phyloP scores from a whole-genome alignment of 2,329 filamentous ascomycete genomes.

The Metarhizium sp. region DNA sequence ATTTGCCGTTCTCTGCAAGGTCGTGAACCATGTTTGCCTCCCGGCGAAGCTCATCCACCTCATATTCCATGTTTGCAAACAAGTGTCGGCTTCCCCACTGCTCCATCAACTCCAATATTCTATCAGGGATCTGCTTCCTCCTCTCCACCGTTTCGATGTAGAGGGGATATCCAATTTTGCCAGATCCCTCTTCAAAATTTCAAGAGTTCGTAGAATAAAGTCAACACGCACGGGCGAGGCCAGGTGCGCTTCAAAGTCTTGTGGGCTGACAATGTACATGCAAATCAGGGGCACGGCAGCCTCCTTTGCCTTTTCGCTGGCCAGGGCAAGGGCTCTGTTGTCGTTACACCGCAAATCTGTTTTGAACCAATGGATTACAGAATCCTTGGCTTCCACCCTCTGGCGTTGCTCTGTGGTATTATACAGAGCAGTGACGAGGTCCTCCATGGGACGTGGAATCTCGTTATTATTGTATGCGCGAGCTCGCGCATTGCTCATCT shows the following conservation, averaged over 20 bases:
- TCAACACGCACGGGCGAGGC: conserved; percentile 66
- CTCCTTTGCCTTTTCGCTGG: conserved; percentile 54
- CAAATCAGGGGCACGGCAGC: conserved; percentile 63
- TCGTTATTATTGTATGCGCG: conserved; percentile 61
- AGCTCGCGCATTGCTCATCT: conserved; percentile 77
- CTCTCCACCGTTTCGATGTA: conserved; percentile 63
- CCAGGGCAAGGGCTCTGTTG: conserved; percentile 61
- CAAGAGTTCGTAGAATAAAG: conserved; percentile 66
- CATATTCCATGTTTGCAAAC: conserved; percentile 81
- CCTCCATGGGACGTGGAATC: conserved; percentile 64
- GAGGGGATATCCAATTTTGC: conserved; percentile 63
- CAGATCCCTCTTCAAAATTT: conserved; percentile 56
- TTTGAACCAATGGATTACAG: conserved; percentile 88
- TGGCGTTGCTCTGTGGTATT: conserved; percentile 48
- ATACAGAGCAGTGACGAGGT: conserved; percentile 49
- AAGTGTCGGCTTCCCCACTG: conserved; percentile 68
- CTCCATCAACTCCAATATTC: conserved; percentile 56
- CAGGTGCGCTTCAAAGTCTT: conserved; percentile 77
- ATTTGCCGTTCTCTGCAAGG: conserved; percentile 53
- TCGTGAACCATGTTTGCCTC: conserved; percentile 58
- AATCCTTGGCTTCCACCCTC: conserved; percentile 42
- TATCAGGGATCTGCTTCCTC: conserved; percentile 49
- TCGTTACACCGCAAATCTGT: conserved; percentile 66
- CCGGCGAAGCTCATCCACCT: conserved; percentile 78
- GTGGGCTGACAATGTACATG: conserved; percentile 70